Evolutionary conservation across 345 rosid genomes (phyloP).

Genomic region (Eucalyptus rudis): DNA sequence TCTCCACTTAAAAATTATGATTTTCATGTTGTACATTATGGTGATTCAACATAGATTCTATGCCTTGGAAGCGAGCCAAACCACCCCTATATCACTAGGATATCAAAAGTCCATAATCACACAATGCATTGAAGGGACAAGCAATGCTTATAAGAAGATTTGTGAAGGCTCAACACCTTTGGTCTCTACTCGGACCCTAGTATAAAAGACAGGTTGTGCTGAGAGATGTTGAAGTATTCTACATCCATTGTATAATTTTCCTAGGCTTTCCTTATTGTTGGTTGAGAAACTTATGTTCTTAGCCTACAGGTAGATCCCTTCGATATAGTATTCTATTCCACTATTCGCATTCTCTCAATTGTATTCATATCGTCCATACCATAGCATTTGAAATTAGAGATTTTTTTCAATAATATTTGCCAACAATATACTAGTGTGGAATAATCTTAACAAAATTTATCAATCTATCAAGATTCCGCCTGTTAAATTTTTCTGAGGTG

Average conservation of each 20-base stretch:
- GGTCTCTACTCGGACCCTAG: neutral
- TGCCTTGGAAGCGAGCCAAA: too few relatives aligned
- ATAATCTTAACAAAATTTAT: neutral
- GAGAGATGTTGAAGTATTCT: neutral
- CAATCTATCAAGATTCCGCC: neutral
- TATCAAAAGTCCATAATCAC: neutral
- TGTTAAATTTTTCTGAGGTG: neutral
- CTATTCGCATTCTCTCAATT: neutral
- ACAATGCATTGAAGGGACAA: neutral
- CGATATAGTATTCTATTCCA: neutral
- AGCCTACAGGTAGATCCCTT: neutral
- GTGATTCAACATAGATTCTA: too few relatives aligned
- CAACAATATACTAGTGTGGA: neutral
- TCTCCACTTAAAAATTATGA: too few relatives aligned
- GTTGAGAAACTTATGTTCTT: neutral
- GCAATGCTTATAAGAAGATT: neutral
- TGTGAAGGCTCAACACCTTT: neutral
- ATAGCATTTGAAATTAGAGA: neutral
- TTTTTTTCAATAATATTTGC: neutral
- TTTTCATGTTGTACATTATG: too few relatives aligned
- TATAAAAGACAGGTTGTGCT: neutral
- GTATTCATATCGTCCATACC: neutral
- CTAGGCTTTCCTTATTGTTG: neutral
- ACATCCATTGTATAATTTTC: neutral
- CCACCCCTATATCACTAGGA: too few relatives aligned